phyloP scores from a whole-genome alignment of 2,329 filamentous ascomycete genomes.

The Beauveria sp. region DNA sequence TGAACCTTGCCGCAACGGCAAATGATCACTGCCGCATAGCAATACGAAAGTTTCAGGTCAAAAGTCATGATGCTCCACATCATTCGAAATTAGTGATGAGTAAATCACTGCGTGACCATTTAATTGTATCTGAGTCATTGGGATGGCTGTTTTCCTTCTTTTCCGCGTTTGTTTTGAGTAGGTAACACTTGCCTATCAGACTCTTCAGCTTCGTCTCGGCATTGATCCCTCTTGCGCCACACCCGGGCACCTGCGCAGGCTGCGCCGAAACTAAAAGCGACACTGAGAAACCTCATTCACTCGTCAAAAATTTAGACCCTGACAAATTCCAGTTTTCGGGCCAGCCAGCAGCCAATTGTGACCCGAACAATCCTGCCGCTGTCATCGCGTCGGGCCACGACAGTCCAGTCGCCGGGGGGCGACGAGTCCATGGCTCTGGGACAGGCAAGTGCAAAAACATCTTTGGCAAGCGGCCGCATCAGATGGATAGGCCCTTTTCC shows the following conservation, averaged over 20 bases:
- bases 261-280: not conserved
- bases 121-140: too few relatives aligned
- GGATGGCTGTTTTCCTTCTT: too few relatives aligned
- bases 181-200: not conserved
- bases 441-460: slow-evolving; percentile 31
- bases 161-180: not conserved
- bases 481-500: slow-evolving; percentile 29
- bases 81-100: too few relatives aligned
- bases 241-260: too few relatives aligned
- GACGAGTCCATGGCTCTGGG: slow-evolving; percentile 32
- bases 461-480: slow-evolving; percentile 29
- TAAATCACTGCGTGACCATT: too few relatives aligned
- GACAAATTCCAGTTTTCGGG: slow-evolving; percentile 19
- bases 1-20: too few relatives aligned
- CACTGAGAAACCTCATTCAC: too few relatives aligned
- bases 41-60: too few relatives aligned
- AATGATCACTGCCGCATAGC: too few relatives aligned
- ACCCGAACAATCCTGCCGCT: slow-evolving; percentile 18
- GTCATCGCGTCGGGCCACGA: slow-evolving; percentile 25
- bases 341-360: slow-evolving; percentile 33
- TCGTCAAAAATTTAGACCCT: not conserved
- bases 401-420: slow-evolving; percentile 35
- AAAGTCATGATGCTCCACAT: too few relatives aligned
- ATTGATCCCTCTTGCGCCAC: not conserved
- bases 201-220: not conserved